Evolutionary conservation across 345 rosid genomes (phyloP), one percentile per base, ranked within the genome.

Genomic region (Heritiera littoralis): DNA sequence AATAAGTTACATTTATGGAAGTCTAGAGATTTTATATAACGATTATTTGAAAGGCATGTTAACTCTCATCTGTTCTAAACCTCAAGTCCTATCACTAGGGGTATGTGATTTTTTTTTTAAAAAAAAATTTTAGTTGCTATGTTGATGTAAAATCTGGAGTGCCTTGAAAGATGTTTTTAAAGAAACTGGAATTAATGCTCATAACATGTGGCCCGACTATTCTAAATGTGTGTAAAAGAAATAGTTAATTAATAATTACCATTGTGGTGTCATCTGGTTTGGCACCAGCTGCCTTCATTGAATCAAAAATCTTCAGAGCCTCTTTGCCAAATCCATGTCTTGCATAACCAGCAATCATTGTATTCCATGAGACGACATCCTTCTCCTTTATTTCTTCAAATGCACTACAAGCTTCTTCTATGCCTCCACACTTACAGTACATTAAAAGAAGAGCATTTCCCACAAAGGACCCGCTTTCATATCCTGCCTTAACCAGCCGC

Each of bases 341-440:
- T 55, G 93, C 90, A 72, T 89, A 92, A 72, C 93, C 95, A 56
- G 86, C 78, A 81, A 92, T 86, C 88, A 89, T 87, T 32, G 92
- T 91, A 83, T 91, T 91, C 92, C 95, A 91, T 38, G 92, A 87
- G 78, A 91, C 86, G 30, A 87, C 77, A 80, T 92, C 95, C 75
- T 86, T 90, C 49, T 88, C 89, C 49, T 54, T 48, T 89, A 91
- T 89, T 80, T 88, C 92, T 81, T 84, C 80, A 68, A 90, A 90
- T 81, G 85, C 84, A 75, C 77, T 74, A 72, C 79, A 78, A 45
- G 95, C 95, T 80, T 90, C 92, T 72, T 88, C 90, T 78, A 89
- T 89, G 86, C 90, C 85, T 83, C 93, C 93, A 80, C 95, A 90
- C 80, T 89, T 90, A 77, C 89, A 89, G 80, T 90, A 91, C 95